Base-by-base conservation (phyloP, 768 basidiomycete genomes). In the Russula sp. region DNA sequence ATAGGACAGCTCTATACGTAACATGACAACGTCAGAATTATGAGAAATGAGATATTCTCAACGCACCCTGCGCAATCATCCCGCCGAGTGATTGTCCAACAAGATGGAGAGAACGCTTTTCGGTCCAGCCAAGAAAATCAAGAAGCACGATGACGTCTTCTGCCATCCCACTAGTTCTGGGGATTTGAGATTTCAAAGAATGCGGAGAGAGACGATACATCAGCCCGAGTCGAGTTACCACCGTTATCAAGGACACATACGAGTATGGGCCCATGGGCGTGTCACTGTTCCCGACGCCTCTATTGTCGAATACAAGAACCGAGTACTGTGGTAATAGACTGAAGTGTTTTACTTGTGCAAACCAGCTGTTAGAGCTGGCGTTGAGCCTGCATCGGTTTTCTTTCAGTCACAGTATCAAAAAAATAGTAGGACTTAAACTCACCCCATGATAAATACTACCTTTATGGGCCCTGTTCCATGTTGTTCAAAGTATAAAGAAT, bases 51-150 rank as follows among this genome's bases (percentile, higher is more conserved):
- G 8, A 40, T 20, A 32, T 38, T 38, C n/a, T 36, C 10, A 30
- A 44, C 67, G 16, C 64, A 87, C 88, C 87, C 75, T 90, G 88
- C 0, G 89, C 84, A 56, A 91, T 90, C 91, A 92, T 93, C 5
- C 91, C 91, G 2, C 92, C 92, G 5, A 94, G 73, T 44, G 89
- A 91, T 26, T 84, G 75, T 9, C 92, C 88, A 24, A 93, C 86
- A 36, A 93, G 74, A 69, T 92, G 86, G 7, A 94, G 50, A 54
- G 81, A 80, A 5, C 82, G 81, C 11, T 81, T 74, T 8, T 72
- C 79, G 0, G 81, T 90, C 90, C 91, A 94, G 2, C 83, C 86
- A 7, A 94, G 66, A 67, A 84, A 81, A 69, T 93, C 81, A 5
- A 94, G 77, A 5, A 92, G 78, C 13, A 78, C 81, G 32, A 91